Base-by-base conservation (phyloP, 1,139 yeast species). In the Yamadazyma atmosphaerica region DNA sequence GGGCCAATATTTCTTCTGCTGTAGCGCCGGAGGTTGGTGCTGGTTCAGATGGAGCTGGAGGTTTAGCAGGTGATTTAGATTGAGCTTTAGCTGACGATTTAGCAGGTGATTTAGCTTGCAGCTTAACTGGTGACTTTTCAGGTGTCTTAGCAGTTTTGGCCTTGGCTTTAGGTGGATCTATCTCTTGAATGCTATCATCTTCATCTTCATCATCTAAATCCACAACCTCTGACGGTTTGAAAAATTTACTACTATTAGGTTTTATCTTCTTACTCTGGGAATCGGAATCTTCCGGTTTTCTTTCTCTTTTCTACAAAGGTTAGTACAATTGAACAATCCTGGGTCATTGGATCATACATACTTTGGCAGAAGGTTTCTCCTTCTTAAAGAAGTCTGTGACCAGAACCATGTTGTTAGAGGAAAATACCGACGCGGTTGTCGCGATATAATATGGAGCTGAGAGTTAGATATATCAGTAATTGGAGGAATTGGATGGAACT, bases 1-100 rank as follows among this genome's bases (percentile, higher is more conserved):
- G 58, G 4, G 76, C 68, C 27, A 86, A 64, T 1, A 86, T 63
- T 1, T 78, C 81, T 21, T 68, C 74, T 0, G 85, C 87, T 3
- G 74, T 57, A 2, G 50, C 43, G 0, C 60, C 65, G 11, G 45
- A 29, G 14, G 25, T 32, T 17, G 42, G n/a, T 11, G 5, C 26
- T 19, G 28, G 19, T 4, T 14, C 17, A 10, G 41, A 22, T 21
- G 34, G 9, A 11, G 24, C 17, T 21, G 34, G 9, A 11, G 24
- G n/a, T 16, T 34, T 34, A 19, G 15, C 37, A 14, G 14, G 38
- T 15, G 12, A 39, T 33, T 32, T 35, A 32, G 38, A 13, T 25
- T 34, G 34, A 39, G 38, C 39, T 33, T 41, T 44, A 31, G 40
- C 36, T 8, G 44, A 17, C 26, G 40, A 21, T 35, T 42, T 44